Evolutionary conservation across 768 basidiomycete species (phyloP), one percentile per base, ranked within the genome.

Genomic region (Mycena galopus): DNA sequence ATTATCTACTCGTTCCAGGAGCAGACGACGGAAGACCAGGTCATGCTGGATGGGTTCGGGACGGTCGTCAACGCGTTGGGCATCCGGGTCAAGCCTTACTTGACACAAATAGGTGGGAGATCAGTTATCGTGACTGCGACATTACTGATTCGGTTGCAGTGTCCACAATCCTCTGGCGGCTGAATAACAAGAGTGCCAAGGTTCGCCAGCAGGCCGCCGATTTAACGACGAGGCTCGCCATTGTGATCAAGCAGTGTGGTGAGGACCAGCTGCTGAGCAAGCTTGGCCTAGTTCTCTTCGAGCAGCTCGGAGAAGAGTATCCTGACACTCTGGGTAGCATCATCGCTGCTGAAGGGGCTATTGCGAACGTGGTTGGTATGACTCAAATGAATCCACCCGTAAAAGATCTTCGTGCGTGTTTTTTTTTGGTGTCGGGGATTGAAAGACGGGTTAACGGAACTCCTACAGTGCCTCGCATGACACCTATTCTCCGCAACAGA

Each of bases 1-100:
- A 99, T 99, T 84, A 98, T 99, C 83, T 98, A 97, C 80, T 93
- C 98, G 19, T 99, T 99, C 95, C 97, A 99, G 83, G 97, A 99
- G 85, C 98, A 99, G 82, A 98, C 97, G 2, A 95, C 96, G 10
- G 98, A 99, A 81, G 98, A 99, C 78, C 96, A 96, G 79, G 97
- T 99, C 79, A 99, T 99, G 97, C 85, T 99, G 73, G 97, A 99
- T 74, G 97, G 98, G 27, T 99, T 99, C 76, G 97, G 97, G 23
- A 97, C 96, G 0, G 96, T 99, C 61, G 97, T 99, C 75, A 97
- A 97, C 75, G 96, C 98, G 12, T 91, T 99, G 9, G 95, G 96
- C 60, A 94, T 97, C 71, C 95, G 97, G 23, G 96, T 99, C 77
- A 99, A 99, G 83, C 97, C 97, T 0, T 99, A 99, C 79, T 93